A percentile compares a stretch with the other conserved stretches of the same genome.
Evolutionary conservation across 2,329 filamentous ascomycete genomes (phyloP).

Genomic region (Xylariaceae sp.): DNA sequence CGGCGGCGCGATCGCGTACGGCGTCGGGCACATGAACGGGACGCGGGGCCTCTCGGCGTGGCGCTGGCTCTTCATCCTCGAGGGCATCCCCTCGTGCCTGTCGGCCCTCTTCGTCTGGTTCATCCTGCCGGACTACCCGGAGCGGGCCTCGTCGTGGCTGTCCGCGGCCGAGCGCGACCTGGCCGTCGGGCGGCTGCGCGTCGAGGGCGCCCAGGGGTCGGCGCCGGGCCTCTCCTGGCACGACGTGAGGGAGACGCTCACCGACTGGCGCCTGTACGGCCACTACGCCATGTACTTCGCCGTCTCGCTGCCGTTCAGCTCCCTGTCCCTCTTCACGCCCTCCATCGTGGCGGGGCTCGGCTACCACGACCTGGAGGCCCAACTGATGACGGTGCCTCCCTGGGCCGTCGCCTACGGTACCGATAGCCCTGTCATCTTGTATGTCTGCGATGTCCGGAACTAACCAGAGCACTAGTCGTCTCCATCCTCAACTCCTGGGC

Average conservation of each 20-base stretch:
- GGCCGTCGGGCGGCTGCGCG: slow-evolving; percentile 33
- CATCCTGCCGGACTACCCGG: slow-evolving; percentile 58
- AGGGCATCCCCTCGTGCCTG: slow-evolving; percentile 36
- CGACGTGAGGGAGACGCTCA: slow-evolving; percentile 62
- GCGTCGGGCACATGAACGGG: slow-evolving; percentile 64
- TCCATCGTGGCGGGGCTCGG: slow-evolving; percentile 44
- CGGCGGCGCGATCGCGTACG: slow-evolving; percentile 69
- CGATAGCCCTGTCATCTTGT: background rate
- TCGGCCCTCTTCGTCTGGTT: slow-evolving; percentile 52
- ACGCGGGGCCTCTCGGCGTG: slow-evolving; percentile 55
- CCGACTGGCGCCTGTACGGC: slow-evolving; percentile 61
- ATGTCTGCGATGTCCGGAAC: no score
- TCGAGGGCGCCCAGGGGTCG: slow-evolving; percentile 45
- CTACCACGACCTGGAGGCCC: slow-evolving; percentile 38
- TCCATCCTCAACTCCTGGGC: slow-evolving; percentile 45
- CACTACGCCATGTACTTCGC: slow-evolving; percentile 48
- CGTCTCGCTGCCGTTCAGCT: slow-evolving; percentile 28
- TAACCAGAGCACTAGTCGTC: slow-evolving; percentile 22
- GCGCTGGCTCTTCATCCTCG: slow-evolving; percentile 58
- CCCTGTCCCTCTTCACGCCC: slow-evolving; percentile 40
- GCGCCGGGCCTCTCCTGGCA: slow-evolving; percentile 56
- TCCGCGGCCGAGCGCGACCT: slow-evolving; percentile 52
- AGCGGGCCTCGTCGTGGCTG: slow-evolving; percentile 55
- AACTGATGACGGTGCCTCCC: slow-evolving; percentile 61
- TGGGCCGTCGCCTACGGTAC: slow-evolving; percentile 46